phyloP scores from a whole-genome alignment of 2,329 filamentous ascomycete species.

The Microcera coccophila region DNA sequence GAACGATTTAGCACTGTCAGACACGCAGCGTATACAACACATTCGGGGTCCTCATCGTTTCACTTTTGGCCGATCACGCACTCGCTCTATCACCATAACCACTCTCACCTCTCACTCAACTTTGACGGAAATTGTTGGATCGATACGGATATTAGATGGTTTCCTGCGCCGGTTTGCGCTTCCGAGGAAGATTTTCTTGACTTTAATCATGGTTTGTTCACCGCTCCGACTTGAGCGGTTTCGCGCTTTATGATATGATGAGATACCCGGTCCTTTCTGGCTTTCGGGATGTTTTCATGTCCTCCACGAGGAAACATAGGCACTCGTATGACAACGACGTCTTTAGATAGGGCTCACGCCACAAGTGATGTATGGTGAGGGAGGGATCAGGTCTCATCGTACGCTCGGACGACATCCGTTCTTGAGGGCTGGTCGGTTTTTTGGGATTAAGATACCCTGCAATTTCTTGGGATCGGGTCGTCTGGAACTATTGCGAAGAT shows the following conservation, averaged over 20 bases:
- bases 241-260: slow-evolving; percentile 19
- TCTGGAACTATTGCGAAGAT: slow-evolving; percentile 7
- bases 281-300: slow-evolving; percentile 10
- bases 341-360: slow-evolving; percentile 4
- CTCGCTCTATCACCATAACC: slow-evolving; percentile 4
- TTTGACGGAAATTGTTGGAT: slow-evolving; percentile 3
- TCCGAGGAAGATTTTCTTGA: neutral
- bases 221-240: slow-evolving; percentile 7
- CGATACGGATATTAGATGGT: slow-evolving; percentile 13
- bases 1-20: slow-evolving; percentile 3
- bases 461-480: slow-evolving; percentile 9
- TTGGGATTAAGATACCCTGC: slow-evolving; percentile 26
- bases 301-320: slow-evolving; percentile 6
- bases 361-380: slow-evolving; percentile 3
- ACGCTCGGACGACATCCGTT: slow-evolving; percentile 9
- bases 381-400: slow-evolving; percentile 8
- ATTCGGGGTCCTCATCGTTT: slow-evolving; percentile 4
- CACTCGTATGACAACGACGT: slow-evolving; percentile 4
- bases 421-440: slow-evolving; percentile 1
- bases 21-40: slow-evolving; percentile 16
- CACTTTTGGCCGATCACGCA: slow-evolving; percentile 4
- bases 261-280: slow-evolving; percentile 24
- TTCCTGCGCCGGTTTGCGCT: slow-evolving; percentile 4
- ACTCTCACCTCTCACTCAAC: slow-evolving; percentile 6
- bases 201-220: slow-evolving; percentile 10